phyloP scores from a whole-genome alignment of 352 stramenopile genomes.

The Globisporangium splendens region DNA sequence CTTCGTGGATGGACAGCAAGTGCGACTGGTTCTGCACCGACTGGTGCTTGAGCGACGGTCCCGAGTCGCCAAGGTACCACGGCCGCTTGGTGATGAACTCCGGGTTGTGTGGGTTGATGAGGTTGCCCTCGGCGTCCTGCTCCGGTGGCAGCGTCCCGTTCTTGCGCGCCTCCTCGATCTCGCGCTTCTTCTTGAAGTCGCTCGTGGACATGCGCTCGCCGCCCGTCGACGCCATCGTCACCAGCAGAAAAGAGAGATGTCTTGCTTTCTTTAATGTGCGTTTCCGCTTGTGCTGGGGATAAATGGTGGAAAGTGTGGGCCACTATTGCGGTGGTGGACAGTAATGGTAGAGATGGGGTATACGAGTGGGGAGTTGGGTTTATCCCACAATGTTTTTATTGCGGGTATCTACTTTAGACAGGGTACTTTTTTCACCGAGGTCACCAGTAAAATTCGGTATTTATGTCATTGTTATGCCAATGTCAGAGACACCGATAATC shows the following conservation, averaged over 20 bases:
- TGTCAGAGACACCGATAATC: too few species aligned
- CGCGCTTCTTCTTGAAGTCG: conserved; percentile 87
- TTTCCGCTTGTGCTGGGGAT: too few species aligned
- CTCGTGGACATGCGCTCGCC: conserved; percentile 69
- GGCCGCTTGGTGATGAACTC: conserved; percentile 99
- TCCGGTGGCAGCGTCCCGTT: conserved; percentile 84
- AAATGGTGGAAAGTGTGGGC: too few species aligned
- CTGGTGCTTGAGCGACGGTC: conserved; percentile 95
- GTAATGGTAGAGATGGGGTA: too few species aligned
- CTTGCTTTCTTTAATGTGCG: too few species aligned
- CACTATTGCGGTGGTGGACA: too few species aligned
- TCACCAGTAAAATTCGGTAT: too few species aligned
- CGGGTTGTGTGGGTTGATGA: conserved; percentile 99
- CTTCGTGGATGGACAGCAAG: conserved; percentile 87
- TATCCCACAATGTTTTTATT: too few species aligned
- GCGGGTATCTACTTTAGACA: too few species aligned
- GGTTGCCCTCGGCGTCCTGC: conserved; percentile 90
- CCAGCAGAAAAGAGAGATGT: not conserved
- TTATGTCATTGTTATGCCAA: too few species aligned
- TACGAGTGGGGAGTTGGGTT: too few species aligned
- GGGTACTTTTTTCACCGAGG: too few species aligned
- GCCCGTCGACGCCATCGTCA: conserved; percentile 52
- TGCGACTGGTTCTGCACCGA: conserved; percentile 89
- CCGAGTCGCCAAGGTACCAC: conserved; percentile 96
- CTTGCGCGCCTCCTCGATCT: conserved; percentile 89